phyloP scores from a whole-genome alignment of 306 rosid genomes.

The Clitoria ternatea region DNA sequence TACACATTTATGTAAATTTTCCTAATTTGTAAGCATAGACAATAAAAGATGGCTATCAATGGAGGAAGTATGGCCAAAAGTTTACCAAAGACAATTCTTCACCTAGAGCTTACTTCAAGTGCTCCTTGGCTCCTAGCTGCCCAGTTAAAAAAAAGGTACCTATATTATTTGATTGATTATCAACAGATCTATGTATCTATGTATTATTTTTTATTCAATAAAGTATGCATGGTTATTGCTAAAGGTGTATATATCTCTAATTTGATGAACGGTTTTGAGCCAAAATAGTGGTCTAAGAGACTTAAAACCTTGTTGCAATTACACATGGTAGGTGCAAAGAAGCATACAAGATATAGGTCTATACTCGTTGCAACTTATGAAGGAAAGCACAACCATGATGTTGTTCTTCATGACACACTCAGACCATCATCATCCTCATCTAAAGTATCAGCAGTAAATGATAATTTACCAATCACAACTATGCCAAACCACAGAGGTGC shows the following conservation, averaged over 20 bases:
- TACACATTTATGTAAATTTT: not conserved
- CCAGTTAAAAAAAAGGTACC: constrained; percentile 61
- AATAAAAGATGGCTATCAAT: constrained; percentile 54
- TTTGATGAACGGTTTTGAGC: no score
- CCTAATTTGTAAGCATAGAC: not conserved
- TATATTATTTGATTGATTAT: not conserved
- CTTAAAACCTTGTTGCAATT: not conserved
- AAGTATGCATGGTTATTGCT: not conserved
- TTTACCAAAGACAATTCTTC: constrained; percentile 57
- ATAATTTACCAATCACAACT: not conserved
- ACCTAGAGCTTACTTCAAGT: constrained; percentile 63
- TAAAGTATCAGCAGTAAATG: not conserved
- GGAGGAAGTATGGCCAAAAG: constrained; percentile 74
- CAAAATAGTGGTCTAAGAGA: not conserved
- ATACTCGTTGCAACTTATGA: constrained; percentile 55
- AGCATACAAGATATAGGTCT: constrained; percentile 39
- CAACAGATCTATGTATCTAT: no score
- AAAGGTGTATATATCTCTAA: not conserved
- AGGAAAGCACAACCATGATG: constrained; percentile 53
- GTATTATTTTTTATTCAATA: no score
- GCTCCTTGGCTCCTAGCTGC: constrained; percentile 57
- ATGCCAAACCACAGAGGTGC: not conserved
- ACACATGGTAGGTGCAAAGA: constrained; percentile 50
- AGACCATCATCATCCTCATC: constrained; percentile 19
- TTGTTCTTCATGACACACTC: not conserved